Base-by-base conservation (phyloP, 2,329 filamentous ascomycete genomes). In the Alternaria novae-zelandiae region DNA sequence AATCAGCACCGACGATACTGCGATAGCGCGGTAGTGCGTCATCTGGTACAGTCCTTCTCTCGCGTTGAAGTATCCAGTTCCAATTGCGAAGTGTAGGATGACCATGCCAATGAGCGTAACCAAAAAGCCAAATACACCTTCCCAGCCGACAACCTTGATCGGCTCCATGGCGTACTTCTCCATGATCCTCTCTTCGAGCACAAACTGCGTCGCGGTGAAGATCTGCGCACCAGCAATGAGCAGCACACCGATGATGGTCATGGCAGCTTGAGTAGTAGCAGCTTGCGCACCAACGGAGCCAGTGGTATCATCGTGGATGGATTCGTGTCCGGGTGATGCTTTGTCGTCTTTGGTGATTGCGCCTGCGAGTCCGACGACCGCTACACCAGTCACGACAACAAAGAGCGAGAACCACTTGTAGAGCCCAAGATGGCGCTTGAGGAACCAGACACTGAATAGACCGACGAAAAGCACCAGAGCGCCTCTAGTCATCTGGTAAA, bases 401-500 rank as follows among this genome's bases (percentile, higher is more conserved):
- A 94, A 86, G 6, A 99, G 87, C 6, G 93, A 92, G 61, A 92
- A 83, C 96, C 96, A 99, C 80, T 99, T 96, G 83, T 95, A 97
- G n/a, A 91, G 78, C 65, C 89, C 88, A 32, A 99, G 85, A 70
- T 88, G 90, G 51, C 93, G 88, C 73, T 89, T 90, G 61, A 99
- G 84, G 80, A 99, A 98, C 12, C 97, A 74, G 26, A 99, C 94
- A 75, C 94, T 97, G 82, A 99, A 97, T 0, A 98, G 83, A 0
- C 96, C 96, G 20, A 99, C 96, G 73, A 99, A 99, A 7, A 99
- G 86, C 4, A 99, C 95, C 45, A 99, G 86, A 0, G 96, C 96
- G 9, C 96, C 96, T 63, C 96, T 87, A 1, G 95, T 98, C 96
- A 99, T 99, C 82, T 99, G 96, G 82, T 97, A 99, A 75, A 99